Percentiles rank a stretch among this genome's conserved stretches.
Conservation (phyloP, 208 protist genomes). For the Endotrypanum monterogeii region DNA sequence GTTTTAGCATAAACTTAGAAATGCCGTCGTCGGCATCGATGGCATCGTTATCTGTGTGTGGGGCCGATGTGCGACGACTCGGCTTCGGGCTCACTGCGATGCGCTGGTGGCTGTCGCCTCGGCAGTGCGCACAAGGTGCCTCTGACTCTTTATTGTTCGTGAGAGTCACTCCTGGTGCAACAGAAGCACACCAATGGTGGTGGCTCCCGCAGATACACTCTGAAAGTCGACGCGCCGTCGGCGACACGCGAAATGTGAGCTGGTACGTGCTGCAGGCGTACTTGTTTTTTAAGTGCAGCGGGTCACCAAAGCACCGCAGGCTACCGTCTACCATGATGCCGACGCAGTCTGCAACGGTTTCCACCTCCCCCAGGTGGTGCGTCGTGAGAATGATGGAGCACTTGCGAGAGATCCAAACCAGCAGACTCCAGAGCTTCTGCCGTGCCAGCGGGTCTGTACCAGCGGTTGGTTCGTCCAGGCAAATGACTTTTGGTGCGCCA, state of each 20-base stretch:
- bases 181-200: neutral
- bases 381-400: slow-evolving; percentile 88
- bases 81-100: neutral
- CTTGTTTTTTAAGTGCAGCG: slow-evolving; percentile 82
- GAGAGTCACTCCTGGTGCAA: neutral
- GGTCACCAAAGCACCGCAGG: slow-evolving; percentile 85
- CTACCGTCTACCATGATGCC: slow-evolving; percentile 90
- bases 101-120: neutral
- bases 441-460: slow-evolving; percentile 73
- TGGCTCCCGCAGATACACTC: neutral
- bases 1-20: slow-evolving; percentile 36
- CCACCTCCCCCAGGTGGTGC: slow-evolving; percentile 93
- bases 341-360: slow-evolving; percentile 80
- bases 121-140: neutral
- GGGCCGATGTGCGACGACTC: slow-evolving; percentile 14
- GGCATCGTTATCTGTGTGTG: slow-evolving; percentile 33
- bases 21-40: slow-evolving; percentile 31
- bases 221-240: slow-evolving; percentile 6
- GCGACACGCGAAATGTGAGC: slow-evolving; percentile 52
- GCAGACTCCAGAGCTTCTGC: slow-evolving; percentile 68
- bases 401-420: slow-evolving; percentile 44
- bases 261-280: slow-evolving; percentile 82
- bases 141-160: neutral
- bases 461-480: slow-evolving; percentile 78
- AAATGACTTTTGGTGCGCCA: slow-evolving; percentile 59